A percentile compares a stretch with the other conserved stretches of the same genome.
Evolutionary conservation across 2,329 filamentous ascomycete species (phyloP).

Genomic region (Talaromyces sp.): DNA sequence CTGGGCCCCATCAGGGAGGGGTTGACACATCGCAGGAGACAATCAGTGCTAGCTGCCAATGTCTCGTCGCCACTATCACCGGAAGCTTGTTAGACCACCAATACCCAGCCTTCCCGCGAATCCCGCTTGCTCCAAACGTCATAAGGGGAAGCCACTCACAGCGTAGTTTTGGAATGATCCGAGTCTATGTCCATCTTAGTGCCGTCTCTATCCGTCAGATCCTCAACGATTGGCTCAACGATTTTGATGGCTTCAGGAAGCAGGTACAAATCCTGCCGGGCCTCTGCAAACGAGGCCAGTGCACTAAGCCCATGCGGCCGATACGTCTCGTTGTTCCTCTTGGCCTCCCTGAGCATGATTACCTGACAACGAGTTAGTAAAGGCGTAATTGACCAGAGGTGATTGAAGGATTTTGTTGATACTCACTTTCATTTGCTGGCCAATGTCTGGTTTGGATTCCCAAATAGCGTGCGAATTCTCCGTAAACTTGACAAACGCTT

Average conservation of each 20-base stretch:
- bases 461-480: constrained; percentile 57
- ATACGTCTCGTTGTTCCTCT: constrained; percentile 83
- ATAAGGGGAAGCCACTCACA: constrained; percentile 15
- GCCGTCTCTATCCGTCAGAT: constrained; percentile 46
- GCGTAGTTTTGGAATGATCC: constrained; percentile 35
- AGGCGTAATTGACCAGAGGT: constrained; percentile 3
- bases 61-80: constrained; percentile 28
- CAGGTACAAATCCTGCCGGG: constrained; percentile 64
- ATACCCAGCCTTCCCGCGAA: neutral
- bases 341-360: constrained; percentile 78
- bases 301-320: constrained; percentile 67
- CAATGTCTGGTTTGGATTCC: constrained; percentile 54
- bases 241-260: constrained; percentile 62
- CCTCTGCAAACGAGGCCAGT: constrained; percentile 67
- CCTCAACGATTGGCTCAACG: constrained; percentile 58
- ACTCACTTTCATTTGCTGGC: constrained; percentile 62
- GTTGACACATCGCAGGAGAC: constrained; percentile 34
- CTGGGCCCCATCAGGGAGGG: constrained; percentile 18
- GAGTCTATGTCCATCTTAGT: constrained; percentile 67
- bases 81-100: neutral
- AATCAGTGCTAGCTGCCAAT: constrained; percentile 34
- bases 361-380: constrained; percentile 34
- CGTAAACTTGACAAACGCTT: constrained; percentile 73
- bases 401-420: too few relatives aligned
- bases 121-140: neutral